Conservation (phyloP, 257 asterid genomes). For the Plectranthus barbatus region DNA sequence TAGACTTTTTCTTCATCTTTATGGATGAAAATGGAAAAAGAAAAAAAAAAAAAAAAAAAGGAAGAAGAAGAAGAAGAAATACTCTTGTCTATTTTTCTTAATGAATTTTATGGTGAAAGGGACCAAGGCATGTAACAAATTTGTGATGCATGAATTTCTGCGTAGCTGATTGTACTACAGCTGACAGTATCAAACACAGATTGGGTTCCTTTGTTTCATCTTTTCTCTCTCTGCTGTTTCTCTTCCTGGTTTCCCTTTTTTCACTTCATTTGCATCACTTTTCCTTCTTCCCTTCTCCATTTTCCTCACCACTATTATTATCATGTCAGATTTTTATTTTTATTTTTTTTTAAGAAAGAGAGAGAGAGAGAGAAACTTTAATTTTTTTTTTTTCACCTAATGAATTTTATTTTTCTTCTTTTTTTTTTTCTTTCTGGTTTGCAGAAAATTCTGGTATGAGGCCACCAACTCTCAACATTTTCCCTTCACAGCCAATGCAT, state of each 20-base stretch:
- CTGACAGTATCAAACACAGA: slow-evolving; percentile 11
- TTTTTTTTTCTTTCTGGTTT: background rate
- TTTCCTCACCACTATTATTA: background rate
- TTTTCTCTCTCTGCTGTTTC: background rate
- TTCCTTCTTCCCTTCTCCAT: background rate
- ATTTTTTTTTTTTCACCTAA: background rate
- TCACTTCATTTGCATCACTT: slow-evolving; percentile 6
- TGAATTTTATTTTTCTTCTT: no score
- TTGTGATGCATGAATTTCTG: slow-evolving; percentile 29
- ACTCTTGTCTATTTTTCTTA: no score
- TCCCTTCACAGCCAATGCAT: slow-evolving; percentile 98
- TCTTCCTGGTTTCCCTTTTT: background rate
- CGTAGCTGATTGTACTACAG: slow-evolving; percentile 24
- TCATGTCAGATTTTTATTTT: slow-evolving; percentile 11
- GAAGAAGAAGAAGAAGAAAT: no score
- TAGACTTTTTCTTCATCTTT: no score
- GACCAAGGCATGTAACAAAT: slow-evolving; percentile 48
- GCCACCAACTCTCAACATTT: slow-evolving; percentile 81
- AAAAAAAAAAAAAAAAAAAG: no score
- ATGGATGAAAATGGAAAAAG: no score
- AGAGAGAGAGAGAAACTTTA: background rate
- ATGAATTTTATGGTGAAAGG: no score
- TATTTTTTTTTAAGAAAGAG: background rate
- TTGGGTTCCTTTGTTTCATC: slow-evolving; percentile 18
- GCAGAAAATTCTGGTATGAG: slow-evolving; percentile 70